Conservation (phyloP, 176 grass and related monocot genomes). For the Bolboschoenus planiculmis region DNA sequence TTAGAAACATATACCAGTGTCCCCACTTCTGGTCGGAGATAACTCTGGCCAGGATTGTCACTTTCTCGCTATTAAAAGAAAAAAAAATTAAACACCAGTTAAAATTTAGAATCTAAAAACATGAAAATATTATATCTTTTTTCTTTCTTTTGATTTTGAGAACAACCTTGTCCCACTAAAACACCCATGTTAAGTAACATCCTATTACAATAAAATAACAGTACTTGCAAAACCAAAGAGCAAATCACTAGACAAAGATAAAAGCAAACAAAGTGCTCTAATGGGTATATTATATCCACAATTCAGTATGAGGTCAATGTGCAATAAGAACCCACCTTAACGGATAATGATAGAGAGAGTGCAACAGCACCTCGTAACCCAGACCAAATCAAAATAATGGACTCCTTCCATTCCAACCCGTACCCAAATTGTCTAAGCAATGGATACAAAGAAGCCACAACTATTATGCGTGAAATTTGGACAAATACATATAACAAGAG, state of each 20-base stretch:
- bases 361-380: constrained; percentile 87
- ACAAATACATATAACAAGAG: constrained; percentile 80
- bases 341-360: constrained; percentile 60
- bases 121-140: background rate
- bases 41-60: constrained; percentile 36
- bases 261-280: background rate
- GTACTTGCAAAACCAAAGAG: background rate
- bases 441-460: constrained; percentile 70
- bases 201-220: background rate
- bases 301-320: constrained; percentile 13
- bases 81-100: background rate
- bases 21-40: constrained; percentile 63
- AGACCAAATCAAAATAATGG: constrained; percentile 78
- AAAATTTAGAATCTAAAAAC: background rate
- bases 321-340: constrained; percentile 57
- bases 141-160: background rate
- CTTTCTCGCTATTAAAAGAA: constrained; percentile 36
- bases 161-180: constrained; percentile 23
- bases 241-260: background rate
- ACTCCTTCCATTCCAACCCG: constrained; percentile 70
- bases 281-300: background rate
- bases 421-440: constrained; percentile 75
- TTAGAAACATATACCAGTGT: constrained; percentile 52
- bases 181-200: background rate
- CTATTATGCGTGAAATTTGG: constrained; percentile 56